Evolutionary conservation across 2,329 filamentous ascomycete species (phyloP).

Genomic region (Aspergillus texensis): DNA sequence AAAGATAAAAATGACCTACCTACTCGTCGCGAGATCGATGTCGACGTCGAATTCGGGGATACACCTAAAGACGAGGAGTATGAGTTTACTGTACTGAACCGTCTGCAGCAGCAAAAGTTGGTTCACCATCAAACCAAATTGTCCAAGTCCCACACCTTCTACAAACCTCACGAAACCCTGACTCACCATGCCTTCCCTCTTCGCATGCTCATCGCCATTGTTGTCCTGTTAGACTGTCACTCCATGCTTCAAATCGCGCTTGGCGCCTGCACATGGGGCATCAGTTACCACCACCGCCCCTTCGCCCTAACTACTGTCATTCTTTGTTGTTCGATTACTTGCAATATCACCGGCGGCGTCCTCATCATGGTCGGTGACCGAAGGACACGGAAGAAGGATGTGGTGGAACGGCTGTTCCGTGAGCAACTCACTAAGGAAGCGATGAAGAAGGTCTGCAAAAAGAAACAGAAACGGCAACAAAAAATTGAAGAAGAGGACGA

Average conservation of each 20-base stretch:
- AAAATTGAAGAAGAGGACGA: conserved; percentile 2
- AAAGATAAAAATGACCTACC: conserved; percentile 72
- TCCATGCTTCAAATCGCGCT: conserved; percentile 79
- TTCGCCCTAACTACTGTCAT: conserved; percentile 78
- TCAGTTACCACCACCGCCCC: conserved; percentile 69
- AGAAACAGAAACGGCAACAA: conserved; percentile 39
- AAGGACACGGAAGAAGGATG: conserved; percentile 81
- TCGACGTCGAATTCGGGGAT: conserved; percentile 50
- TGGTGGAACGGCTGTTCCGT: conserved; percentile 73
- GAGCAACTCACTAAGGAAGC: conserved; percentile 73
- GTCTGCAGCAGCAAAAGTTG: conserved; percentile 68
- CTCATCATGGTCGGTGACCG: conserved; percentile 77
- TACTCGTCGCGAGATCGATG: conserved; percentile 42
- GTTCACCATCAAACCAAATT: conserved; percentile 80
- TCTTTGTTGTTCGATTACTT: conserved; percentile 75
- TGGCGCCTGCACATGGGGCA: conserved; percentile 77
- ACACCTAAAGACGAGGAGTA: conserved; percentile 50
- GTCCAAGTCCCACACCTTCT: conserved; percentile 81
- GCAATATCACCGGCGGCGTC: conserved; percentile 75
- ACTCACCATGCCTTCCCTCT: conserved; percentile 81
- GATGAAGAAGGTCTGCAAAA: conserved; percentile 59
- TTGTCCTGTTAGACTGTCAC: conserved; percentile 78
- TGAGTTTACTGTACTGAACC: conserved; percentile 65
- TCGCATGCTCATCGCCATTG: conserved; percentile 71
- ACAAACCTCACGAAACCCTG: conserved; percentile 82